Evolutionary conservation across 2,329 filamentous ascomycete species (phyloP).

Genomic region (Cordyceps farinosa): DNA sequence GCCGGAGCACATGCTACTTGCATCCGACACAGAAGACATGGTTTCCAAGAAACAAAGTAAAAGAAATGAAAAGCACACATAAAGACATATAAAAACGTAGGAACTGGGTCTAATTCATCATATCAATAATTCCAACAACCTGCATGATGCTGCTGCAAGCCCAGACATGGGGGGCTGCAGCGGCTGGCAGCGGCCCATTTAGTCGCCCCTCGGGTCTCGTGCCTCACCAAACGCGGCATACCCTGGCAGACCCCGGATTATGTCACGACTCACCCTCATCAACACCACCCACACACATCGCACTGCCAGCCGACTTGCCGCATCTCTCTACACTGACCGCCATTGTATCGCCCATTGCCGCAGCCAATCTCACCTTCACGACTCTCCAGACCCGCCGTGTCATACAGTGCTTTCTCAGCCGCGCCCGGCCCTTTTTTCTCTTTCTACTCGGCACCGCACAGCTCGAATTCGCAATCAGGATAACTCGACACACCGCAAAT

Average conservation of each 20-base stretch:
- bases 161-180: not conserved
- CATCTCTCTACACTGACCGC: not conserved
- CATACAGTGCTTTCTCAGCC: not conserved
- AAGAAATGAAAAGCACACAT: not conserved
- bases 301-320: not conserved
- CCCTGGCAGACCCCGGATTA: conserved; percentile 12
- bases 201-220: not conserved
- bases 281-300: not conserved
- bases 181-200: conserved; percentile 12
- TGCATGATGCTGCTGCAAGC: not conserved
- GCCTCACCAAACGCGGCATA: not conserved
- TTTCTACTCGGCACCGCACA: not conserved
- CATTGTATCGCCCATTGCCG: not conserved
- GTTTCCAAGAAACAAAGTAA: not conserved
- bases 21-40: not conserved
- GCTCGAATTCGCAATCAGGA: not conserved
- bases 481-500: not conserved
- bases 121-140: not conserved
- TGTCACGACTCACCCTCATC: conserved; percentile 10
- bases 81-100: not conserved
- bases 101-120: not conserved
- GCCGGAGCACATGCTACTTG: not conserved
- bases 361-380: not conserved
- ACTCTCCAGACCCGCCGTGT: not conserved
- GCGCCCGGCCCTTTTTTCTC: not conserved